Evolutionary conservation across 805 yeast species (phyloP).

Genomic region (Blastobotrys chiropterorum): DNA sequence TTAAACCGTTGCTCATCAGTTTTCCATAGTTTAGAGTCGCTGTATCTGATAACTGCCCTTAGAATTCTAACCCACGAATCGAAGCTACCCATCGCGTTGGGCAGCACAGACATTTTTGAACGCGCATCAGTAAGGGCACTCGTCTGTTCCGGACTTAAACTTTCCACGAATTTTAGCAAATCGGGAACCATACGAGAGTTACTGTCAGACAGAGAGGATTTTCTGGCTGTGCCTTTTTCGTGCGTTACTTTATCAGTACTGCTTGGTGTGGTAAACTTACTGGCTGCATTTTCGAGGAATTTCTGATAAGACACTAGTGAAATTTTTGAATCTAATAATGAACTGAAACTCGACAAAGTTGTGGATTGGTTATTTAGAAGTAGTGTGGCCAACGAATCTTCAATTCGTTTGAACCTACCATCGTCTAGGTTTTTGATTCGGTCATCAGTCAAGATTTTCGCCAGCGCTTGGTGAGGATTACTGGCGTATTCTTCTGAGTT

Average conservation of each 20-base stretch:
- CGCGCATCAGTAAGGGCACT: neutral
- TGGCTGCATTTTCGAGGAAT: neutral
- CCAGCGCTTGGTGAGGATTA: neutral
- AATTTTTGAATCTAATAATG: neutral
- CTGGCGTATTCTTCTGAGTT: neutral
- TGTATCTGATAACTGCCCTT: neutral
- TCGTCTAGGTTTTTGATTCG: neutral
- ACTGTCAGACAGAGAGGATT: no score
- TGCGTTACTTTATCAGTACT: neutral
- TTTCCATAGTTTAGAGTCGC: neutral
- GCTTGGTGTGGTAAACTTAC: neutral
- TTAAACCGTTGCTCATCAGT: neutral
- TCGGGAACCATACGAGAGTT: neutral
- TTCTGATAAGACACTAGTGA: neutral
- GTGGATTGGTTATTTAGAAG: neutral
- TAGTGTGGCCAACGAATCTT: neutral
- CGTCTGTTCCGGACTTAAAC: neutral
- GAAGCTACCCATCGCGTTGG: neutral
- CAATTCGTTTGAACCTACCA: neutral
- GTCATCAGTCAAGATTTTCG: neutral
- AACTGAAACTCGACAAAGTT: neutral
- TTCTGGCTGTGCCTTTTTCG: neutral
- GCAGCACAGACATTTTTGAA: neutral
- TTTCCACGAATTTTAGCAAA: neutral
- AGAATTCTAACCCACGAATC: neutral